A percentile compares a stretch with the other conserved stretches of the same genome.
Evolutionary conservation across 257 asterid genomes (phyloP).

Genomic region (Sherardia arvensis): DNA sequence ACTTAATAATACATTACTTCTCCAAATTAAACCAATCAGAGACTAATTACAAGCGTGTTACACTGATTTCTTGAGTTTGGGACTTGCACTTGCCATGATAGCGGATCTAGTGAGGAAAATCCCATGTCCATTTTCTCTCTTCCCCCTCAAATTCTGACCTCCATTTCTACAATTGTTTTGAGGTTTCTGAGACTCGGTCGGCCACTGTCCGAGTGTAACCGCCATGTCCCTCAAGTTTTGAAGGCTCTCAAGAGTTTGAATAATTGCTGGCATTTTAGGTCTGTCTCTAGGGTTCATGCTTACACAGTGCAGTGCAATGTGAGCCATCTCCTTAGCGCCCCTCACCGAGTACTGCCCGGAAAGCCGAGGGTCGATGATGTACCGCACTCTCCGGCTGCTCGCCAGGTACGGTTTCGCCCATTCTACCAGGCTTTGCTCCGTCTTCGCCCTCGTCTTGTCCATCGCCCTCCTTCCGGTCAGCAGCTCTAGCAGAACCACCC

Average conservation of each 20-base stretch:
- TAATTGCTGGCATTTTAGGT: constrained; percentile 79
- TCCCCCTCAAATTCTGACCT: constrained; percentile 21
- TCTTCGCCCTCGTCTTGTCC: constrained; percentile 63
- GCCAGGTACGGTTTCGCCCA: constrained; percentile 66
- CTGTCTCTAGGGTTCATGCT: constrained; percentile 76
- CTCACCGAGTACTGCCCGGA: constrained; percentile 74
- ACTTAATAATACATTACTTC: neutral
- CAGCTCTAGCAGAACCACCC: constrained; percentile 75
- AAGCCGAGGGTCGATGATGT: constrained; percentile 60
- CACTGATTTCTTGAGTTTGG: constrained; percentile 35
- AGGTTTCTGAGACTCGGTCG: constrained; percentile 23
- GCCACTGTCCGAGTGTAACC: constrained; percentile 60
- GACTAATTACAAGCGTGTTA: neutral
- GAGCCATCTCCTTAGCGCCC: constrained; percentile 73
- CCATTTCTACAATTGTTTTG: constrained; percentile 14
- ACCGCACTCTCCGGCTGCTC: constrained; percentile 52
- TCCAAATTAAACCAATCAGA: neutral
- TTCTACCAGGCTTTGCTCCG: constrained; percentile 65
- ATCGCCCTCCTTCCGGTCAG: constrained; percentile 77
- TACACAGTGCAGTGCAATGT: constrained; percentile 59
- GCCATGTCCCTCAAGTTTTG: constrained; percentile 67
- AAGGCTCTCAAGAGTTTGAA: constrained; percentile 63
- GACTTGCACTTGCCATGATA: constrained; percentile 40
- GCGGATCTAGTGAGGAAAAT: constrained; percentile 33
- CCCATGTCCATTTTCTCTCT: constrained; percentile 43